Base-by-base conservation (phyloP, 371 early-diverging fungal genomes). In the Mortierella sp. region DNA sequence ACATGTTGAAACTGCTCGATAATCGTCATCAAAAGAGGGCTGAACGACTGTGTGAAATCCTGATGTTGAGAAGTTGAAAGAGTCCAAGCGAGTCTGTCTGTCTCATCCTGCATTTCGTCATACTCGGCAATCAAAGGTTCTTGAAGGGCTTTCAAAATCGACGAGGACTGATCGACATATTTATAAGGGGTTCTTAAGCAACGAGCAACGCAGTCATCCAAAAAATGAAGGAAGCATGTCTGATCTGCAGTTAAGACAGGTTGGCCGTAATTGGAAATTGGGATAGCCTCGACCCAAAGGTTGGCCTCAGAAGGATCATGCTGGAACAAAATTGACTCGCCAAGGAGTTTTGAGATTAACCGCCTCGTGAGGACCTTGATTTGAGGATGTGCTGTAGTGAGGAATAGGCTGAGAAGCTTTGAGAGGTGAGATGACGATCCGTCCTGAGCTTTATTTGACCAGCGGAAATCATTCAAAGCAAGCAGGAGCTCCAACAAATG, bases 221-320 rank as follows among this genome's bases (percentile, higher is more conserved):
- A 65, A 72, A 90, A 93, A 18, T 87, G 81, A n/a, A 94, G 73
- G 12, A 92, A 84, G 2, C 71, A 60, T 37, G 62, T 72, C 57
- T 89, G 90, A 5, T 86, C 83, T 16, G 73, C 64, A 30, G 85
- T 70, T 62, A 88, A 70, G 2, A 63, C 60, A 28, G 79, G 16
- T 16, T 60, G 65, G 16, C 75, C 66, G 16, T 75, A 80, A 32
- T 75, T 80, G 72, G 73, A 37, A 67, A 69, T 51, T 30, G 87
- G 91, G 28, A 94, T 76, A 0, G 91, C 86, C 37, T 90, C 85
- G 14, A 94, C 73, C 92, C 93, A 94, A 14, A 91, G 75, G 12
- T 79, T 67, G 0, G 90, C 85, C 68, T 94, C 94, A 16, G 87
- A 84, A 20, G 87, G 85, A 62, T 91, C 88, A 66, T 91, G 90